Percentiles rank a stretch among this genome's conserved stretches.
phyloP scores from a whole-genome alignment of 768 basidiomycete genomes.

The Leucocoprinus birnbaumii region DNA sequence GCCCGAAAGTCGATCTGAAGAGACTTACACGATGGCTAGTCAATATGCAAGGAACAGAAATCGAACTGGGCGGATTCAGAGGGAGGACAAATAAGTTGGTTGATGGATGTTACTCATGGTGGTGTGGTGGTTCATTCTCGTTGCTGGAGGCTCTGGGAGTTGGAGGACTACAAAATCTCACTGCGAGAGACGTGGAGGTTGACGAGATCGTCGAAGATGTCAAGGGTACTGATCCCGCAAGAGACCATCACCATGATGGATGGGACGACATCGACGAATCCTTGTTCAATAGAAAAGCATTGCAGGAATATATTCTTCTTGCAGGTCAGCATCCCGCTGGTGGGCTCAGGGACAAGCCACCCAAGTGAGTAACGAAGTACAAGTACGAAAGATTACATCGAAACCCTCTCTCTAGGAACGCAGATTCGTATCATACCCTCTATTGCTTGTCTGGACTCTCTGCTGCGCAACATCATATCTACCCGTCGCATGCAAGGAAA shows the following conservation, averaged over 20 bases:
- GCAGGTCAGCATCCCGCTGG: conserved; percentile 86
- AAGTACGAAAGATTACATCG: background rate
- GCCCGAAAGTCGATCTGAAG: conserved; percentile 51
- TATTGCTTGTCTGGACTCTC: conserved; percentile 93
- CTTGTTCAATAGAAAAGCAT: conserved; percentile 55
- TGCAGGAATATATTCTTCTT: conserved; percentile 85
- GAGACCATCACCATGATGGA: background rate
- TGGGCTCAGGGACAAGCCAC: conserved; percentile 93
- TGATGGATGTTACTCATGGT: conserved; percentile 99
- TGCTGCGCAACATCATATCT: conserved; percentile 78
- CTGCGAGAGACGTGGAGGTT: conserved; percentile 26
- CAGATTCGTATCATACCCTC: conserved; percentile 95
- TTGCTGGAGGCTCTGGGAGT: conserved; percentile 64
- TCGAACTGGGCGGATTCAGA: conserved; percentile 88
- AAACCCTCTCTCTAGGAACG: conserved; percentile 30
- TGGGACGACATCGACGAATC: conserved; percentile 72
- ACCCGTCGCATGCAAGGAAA: conserved; percentile 33
- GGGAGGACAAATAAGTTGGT: conserved; percentile 98
- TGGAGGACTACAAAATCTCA: conserved; percentile 29
- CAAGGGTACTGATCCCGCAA: conserved; percentile 8
- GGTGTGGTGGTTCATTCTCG: conserved; percentile 89
- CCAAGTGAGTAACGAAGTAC: conserved; percentile 56
- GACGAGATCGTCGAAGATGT: conserved; percentile 10
- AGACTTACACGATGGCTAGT: conserved; percentile 77
- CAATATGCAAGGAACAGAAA: conserved; percentile 78